Conservation (phyloP, 2,329 filamentous ascomycete genomes). For the Gaeumannomyces sp. region DNA sequence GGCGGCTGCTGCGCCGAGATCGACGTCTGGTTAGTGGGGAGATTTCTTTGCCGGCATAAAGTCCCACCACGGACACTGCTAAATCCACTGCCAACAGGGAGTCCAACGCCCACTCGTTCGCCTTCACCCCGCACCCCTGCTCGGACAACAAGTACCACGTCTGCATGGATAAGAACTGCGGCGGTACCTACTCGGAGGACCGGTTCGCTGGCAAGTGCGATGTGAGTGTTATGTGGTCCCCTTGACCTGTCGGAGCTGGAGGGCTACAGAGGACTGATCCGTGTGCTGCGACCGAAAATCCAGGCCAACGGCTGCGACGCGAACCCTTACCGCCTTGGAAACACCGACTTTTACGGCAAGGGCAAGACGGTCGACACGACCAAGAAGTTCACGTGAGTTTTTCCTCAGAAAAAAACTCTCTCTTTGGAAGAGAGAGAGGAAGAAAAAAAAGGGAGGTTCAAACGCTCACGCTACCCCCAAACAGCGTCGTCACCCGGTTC, state of each 20-base stretch:
- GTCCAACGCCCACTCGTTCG: slow-evolving; percentile 53
- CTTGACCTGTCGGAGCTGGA: too few species aligned
- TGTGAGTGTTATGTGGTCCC: slow-evolving; percentile 18
- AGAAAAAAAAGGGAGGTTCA: neutral
- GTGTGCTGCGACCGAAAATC: neutral
- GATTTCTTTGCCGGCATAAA: too few species aligned
- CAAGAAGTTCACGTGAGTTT: slow-evolving; percentile 39
- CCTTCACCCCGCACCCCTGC: slow-evolving; percentile 55
- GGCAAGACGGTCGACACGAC: slow-evolving; percentile 51
- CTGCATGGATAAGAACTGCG: slow-evolving; percentile 38
- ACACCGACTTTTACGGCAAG: slow-evolving; percentile 47
- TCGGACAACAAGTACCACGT: slow-evolving; percentile 31
- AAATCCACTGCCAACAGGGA: slow-evolving; percentile 41
- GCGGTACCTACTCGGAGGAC: slow-evolving; percentile 37
- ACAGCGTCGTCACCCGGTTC: slow-evolving; percentile 55
- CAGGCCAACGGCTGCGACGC: slow-evolving; percentile 55
- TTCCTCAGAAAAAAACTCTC: neutral
- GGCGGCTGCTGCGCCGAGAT: slow-evolving; percentile 54
- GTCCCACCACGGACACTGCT: too few species aligned
- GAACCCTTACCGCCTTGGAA: slow-evolving; percentile 58
- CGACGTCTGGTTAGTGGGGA: slow-evolving; percentile 46
- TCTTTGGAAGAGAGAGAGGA: neutral
- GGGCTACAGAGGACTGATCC: neutral
- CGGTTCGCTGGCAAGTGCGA: slow-evolving; percentile 48
- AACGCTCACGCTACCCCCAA: neutral